Percentiles rank a stretch among this genome's conserved stretches.
Conservation (phyloP, 2,329 filamentous ascomycete genomes). For the Monosporascus sp. region DNA sequence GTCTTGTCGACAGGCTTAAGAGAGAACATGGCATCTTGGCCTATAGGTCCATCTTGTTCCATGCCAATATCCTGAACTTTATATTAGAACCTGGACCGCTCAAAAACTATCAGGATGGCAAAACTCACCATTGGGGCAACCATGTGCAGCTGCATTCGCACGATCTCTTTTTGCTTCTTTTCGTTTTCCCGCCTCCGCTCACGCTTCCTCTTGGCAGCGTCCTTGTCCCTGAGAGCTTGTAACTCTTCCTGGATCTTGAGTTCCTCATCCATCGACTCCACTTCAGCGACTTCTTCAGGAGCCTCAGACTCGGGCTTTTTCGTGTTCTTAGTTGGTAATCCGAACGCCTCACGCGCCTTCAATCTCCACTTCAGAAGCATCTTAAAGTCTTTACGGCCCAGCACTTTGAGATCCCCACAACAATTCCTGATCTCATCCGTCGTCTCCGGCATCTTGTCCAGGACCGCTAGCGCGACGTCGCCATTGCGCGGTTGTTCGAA, state of each 20-base stretch:
- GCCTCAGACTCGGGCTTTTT: constrained; percentile 34
- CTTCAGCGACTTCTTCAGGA: constrained; percentile 67
- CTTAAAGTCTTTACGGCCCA: constrained; percentile 94
- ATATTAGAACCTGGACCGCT: not conserved
- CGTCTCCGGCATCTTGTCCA: constrained; percentile 82
- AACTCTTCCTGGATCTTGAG: constrained; percentile 84
- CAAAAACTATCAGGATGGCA: too few species aligned
- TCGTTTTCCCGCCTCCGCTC: constrained; percentile 87
- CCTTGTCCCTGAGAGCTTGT: constrained; percentile 74
- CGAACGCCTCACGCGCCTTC: constrained; percentile 84
- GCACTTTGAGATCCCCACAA: constrained; percentile 79
- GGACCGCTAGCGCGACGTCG: constrained; percentile 79
- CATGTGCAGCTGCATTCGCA: constrained; percentile 98
- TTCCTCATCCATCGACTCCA: constrained; percentile 93
- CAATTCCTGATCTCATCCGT: constrained; percentile 74
- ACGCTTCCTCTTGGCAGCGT: constrained; percentile 71
- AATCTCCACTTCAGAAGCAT: constrained; percentile 83
- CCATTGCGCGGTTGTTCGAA: constrained; percentile 77
- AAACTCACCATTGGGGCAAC: constrained; percentile 63
- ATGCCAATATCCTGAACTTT: constrained; percentile 69
- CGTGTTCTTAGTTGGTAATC: constrained; percentile 71
- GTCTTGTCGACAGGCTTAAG: constrained; percentile 77
- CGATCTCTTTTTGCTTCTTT: constrained; percentile 85
- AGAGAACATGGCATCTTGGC: constrained; percentile 79
- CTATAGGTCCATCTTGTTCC: constrained; percentile 74